These are phyloP conservation scores for Linnemannia zychae DNA, from an alignment of 192 early-diverging fungal genomes.

Conservation along the genomic window DNA sequence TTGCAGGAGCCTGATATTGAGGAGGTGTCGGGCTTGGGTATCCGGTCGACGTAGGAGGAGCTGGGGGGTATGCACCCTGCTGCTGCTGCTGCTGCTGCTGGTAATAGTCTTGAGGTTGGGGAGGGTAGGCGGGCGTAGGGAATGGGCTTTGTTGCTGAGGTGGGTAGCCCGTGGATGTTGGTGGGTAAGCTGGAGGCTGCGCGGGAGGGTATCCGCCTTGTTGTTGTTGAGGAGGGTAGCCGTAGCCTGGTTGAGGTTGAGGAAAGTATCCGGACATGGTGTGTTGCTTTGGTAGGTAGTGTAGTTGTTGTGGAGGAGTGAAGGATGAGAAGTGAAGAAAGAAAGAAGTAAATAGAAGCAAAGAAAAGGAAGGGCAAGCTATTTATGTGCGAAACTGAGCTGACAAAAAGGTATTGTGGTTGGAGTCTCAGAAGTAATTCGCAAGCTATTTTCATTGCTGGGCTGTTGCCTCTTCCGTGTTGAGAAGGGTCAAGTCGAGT, in stretches of 20 bases:
- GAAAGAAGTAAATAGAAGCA: background rate
- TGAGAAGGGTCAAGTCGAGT: no score
- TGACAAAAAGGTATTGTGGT: background rate
- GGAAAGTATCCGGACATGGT: conserved; percentile 44
- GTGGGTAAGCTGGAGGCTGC: background rate
- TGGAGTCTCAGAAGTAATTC: background rate
- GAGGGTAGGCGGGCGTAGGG: conserved; percentile 13
- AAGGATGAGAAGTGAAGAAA: background rate
- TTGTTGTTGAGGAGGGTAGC: conserved; percentile 9
- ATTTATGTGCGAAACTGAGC: background rate
- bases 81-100: background rate
- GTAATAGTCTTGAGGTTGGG: background rate
- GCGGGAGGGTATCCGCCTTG: conserved; percentile 5
- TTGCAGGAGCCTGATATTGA: conserved; percentile 11
- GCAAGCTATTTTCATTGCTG: background rate
- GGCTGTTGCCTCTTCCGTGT: no score
- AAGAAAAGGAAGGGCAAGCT: background rate
- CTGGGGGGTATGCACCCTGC: conserved; percentile 17
- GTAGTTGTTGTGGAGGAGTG: background rate
- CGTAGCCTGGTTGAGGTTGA: conserved; percentile 21
- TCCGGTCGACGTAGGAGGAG: background rate
- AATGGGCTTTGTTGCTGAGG: background rate
- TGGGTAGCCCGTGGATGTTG: conserved; percentile 10
- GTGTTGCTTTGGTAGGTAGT: background rate
- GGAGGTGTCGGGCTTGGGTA: conserved; percentile 18